Percentiles rank a stretch among this genome's conserved stretches.
Evolutionary conservation across 2,329 filamentous ascomycete genomes (phyloP).

Genomic region (Mollisia scopiformis): DNA sequence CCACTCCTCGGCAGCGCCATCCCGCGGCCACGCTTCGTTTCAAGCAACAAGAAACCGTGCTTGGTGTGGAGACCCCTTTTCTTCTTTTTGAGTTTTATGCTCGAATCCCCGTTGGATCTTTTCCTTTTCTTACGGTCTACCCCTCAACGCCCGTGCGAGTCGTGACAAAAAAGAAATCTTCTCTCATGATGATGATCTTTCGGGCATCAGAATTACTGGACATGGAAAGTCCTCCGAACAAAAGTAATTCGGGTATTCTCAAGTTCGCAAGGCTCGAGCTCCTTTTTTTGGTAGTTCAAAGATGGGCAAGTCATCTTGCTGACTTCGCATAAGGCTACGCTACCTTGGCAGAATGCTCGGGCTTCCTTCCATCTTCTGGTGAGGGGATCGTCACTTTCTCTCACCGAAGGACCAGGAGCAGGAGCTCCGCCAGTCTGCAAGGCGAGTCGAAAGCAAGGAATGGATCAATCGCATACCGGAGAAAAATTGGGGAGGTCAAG

Average conservation of each 20-base stretch:
- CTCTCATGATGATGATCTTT: not conserved
- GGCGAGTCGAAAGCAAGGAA: no score
- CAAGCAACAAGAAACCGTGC: slow-evolving; percentile 4
- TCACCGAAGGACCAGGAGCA: no score
- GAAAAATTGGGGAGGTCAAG: no score
- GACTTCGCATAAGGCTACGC: not conserved
- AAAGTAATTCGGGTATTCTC: not conserved
- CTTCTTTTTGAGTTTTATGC: not conserved
- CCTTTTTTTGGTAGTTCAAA: not conserved
- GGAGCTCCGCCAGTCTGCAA: no score
- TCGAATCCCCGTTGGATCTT: not conserved
- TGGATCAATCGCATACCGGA: no score
- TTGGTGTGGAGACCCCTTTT: slow-evolving; percentile 1
- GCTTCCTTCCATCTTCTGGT: no score
- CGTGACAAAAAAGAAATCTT: not conserved
- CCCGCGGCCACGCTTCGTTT: slow-evolving; percentile 1
- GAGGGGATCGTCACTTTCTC: no score
- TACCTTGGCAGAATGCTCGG: not conserved
- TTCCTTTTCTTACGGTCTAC: not conserved
- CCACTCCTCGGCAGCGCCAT: not conserved
- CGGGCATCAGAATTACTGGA: not conserved
- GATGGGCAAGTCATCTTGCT: not conserved
- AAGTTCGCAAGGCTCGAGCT: not conserved
- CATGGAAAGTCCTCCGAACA: not conserved
- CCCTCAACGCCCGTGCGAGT: not conserved